Percentiles rank a stretch among this genome's conserved stretches.
These are phyloP conservation scores for Phytopythium helicoides DNA, from an alignment of 352 stramenopile genomes.

Conservation along the genomic window DNA sequence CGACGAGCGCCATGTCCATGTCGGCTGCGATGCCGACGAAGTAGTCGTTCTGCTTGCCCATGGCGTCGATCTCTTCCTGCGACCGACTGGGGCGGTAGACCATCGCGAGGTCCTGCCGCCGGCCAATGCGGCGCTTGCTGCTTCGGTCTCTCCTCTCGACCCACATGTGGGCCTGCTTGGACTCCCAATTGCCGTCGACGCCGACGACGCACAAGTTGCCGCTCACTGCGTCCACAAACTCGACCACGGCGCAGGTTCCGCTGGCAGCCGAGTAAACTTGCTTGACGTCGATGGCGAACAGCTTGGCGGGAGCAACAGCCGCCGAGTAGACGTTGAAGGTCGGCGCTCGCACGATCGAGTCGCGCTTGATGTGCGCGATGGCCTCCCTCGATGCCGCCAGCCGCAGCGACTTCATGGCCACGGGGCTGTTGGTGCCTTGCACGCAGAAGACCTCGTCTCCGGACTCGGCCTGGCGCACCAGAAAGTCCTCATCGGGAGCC, in stretches of 20 bases:
- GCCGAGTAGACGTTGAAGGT: constrained; percentile 38
- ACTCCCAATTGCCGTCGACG: constrained; percentile 24
- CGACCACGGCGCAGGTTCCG: constrained; percentile 15
- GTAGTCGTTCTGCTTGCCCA: constrained; percentile 23
- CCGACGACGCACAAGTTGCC: constrained; percentile 32
- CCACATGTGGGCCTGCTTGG: constrained; percentile 32
- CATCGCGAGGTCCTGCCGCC: not conserved
- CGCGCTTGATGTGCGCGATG: constrained; percentile 39
- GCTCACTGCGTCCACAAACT: constrained; percentile 19
- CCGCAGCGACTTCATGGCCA: constrained; percentile 33
- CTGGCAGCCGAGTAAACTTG: not conserved
- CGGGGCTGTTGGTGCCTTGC: constrained; percentile 18
- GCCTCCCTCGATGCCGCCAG: constrained; percentile 15
- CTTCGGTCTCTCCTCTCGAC: constrained; percentile 24
- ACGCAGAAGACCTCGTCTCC: constrained; percentile 28
- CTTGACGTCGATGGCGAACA: constrained; percentile 31
- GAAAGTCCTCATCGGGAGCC: constrained; percentile 27
- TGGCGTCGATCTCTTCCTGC: not conserved
- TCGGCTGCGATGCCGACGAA: constrained; percentile 30
- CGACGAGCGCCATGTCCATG: constrained; percentile 38
- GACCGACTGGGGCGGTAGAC: constrained; percentile 19
- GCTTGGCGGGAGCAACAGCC: constrained; percentile 19
- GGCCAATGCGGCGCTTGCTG: constrained; percentile 21
- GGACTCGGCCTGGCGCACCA: constrained; percentile 28
- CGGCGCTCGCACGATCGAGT: constrained; percentile 27